Evolutionary conservation across 2,329 filamentous ascomycete genomes (phyloP), one percentile per base, ranked within the genome.

Genomic region (Aureobasidium sp.): DNA sequence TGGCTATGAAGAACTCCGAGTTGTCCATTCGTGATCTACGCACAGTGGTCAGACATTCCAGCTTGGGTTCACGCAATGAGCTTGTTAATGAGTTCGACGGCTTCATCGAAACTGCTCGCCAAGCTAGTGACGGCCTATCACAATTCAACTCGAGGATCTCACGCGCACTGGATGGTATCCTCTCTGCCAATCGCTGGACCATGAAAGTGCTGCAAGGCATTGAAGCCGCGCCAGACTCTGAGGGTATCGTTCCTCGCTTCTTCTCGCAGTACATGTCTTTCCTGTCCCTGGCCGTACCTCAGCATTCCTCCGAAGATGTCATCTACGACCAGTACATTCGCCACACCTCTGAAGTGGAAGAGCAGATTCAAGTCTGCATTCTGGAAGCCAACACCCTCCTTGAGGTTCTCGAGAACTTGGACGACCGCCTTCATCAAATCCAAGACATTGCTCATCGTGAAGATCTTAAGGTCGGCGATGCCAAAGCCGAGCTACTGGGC

Each of bases 1-100:
- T 92, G 70, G 91, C 93, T 71, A 94, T 96, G 89, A 95, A 94
- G 80, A 87, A 89, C 13, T 90, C 90, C 3, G 92, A 95, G 76
- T 84, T 88, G 2, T 90, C 91, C 1, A 90, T 96, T 42, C 87
- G 93, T 47, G 93, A 95, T 71, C 80, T 96, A 29, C 88, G 91
- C 38, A 90, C 88, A 31, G 84, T 94, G 51, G 91, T 97, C 40
- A 85, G 88, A 45, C 89, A 90, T 78, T 93, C 91, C 70, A 85
- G 88, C 27, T 81, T 96, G 0, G 87, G 89, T 31, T 88, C 87
- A 16, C 88, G 88, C 36, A 86, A 91, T 42, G 91, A 94, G 77
- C 85, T 97, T 16, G 87, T 93, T 6, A 84, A 90, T 27, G 93
- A 95, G 75, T 92, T 97, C 65, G 88, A 92, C 68, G 88, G 88